These are phyloP conservation scores for Penicillium sp. DNA, from an alignment of 2,329 filamentous ascomycete species.

Conservation along the genomic window DNA sequence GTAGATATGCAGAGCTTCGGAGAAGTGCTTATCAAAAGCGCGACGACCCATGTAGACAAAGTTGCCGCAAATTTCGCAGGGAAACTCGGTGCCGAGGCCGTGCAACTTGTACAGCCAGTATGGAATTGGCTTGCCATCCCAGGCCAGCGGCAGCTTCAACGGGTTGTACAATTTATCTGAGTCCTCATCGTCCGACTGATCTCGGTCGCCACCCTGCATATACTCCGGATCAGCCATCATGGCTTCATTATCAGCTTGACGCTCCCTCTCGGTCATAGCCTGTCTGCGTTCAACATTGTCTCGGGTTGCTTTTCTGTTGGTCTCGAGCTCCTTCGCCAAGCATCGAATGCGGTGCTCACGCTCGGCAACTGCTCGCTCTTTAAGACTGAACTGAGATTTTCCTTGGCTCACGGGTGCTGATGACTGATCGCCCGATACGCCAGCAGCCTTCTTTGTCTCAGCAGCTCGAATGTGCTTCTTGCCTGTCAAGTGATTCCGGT, in stretches of 20 bases:
- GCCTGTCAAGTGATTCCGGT: conserved; percentile 82
- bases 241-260: conserved; percentile 89
- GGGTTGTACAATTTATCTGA: conserved; percentile 96
- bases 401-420: conserved; percentile 20
- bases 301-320: conserved; percentile 83
- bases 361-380: conserved; percentile 87
- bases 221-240: conserved; percentile 65
- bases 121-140: conserved; percentile 98
- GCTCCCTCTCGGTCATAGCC: conserved; percentile 95
- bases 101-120: conserved; percentile 99
- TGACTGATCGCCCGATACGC: conserved; percentile 40
- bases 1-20: conserved; percentile 88
- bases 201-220: conserved; percentile 46
- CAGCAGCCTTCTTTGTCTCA: conserved; percentile 58
- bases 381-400: conserved; percentile 57
- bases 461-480: conserved; percentile 92
- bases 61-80: conserved; percentile 96
- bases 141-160: conserved; percentile 89
- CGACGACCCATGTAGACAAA: conserved; percentile 98
- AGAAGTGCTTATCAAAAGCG: conserved; percentile 98
- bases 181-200: conserved; percentile 66
- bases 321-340: conserved; percentile 78
- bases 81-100: conserved; percentile 89
- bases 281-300: conserved; percentile 96
- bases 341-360: conserved; percentile 82